Base-by-base conservation (phyloP, 139 green algal species). In the Coelastrella sp. region DNA sequence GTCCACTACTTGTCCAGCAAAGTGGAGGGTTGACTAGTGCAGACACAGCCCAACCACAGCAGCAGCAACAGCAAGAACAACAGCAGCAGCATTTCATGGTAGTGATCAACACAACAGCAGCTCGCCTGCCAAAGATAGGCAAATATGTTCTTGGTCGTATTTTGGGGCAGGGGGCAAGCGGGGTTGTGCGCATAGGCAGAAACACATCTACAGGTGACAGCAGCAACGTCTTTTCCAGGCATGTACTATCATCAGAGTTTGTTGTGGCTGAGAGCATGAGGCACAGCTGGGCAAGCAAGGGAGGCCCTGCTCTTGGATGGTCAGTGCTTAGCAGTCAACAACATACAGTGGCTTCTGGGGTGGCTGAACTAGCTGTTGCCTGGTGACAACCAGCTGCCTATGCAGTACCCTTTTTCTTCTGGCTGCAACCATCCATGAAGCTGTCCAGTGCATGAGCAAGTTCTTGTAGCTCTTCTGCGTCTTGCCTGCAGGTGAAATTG, bases 111-210 rank as follows among this genome's bases (percentile, higher is more conserved):
- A 85, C 97, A 56, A 94, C 95, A 15, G 58, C 87, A 20, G 63
- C 60, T 19, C 84, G 89, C 65, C 91, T 93, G 8, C 85, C 87
- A 68, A 84, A 91, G 14, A 74, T 96, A 12, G 92, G 94, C 72
- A 94, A 95, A 91, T 97, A 97, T 76, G 56, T 89, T 65, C 74
- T 96, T 20, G 93, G 95, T 17, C 90, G 91, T 20, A 87, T 95
- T 7, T 92, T 98, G 17, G 96, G 96, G 7, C 57, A 72, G 20
- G 96, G 96, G 5, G 95, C 95, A 0, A 95, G 91, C 78, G 95
- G 96, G 17, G 79, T 95, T 11, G 96, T 98, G 56, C 84, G 93
- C 11, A 84, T 96, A 5, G 96, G 93, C 19, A 90, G 90, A 35
- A 91, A 95, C 84, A 88, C 81, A 7, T 24, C 20, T 14, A 94